Evolutionary conservation across 2,329 filamentous ascomycete species (phyloP), one percentile per base, ranked within the genome.

Genomic region (Penicillium vulpinum): DNA sequence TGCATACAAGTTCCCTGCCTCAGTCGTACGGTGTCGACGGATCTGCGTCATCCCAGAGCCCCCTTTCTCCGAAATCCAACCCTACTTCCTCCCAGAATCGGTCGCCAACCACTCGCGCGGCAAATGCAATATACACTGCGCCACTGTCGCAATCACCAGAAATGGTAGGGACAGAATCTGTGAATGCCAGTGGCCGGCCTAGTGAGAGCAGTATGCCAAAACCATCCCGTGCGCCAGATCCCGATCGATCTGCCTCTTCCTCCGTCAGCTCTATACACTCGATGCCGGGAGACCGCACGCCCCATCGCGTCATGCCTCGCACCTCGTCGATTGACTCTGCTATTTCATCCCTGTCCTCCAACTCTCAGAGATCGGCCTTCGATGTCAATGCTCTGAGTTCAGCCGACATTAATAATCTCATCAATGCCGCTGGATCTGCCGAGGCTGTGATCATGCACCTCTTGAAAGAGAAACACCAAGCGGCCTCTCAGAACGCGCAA

Each of bases 251-350:
- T 44, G 62, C 65, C 26, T 67, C 67, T n/a, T 70, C 71, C 31
- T 69, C 72, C 28, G 63, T 68, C 46, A 70, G 63, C 58, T 70
- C 70, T 46, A 58, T 70, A 38, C 64, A 68, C 45, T 72, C 67
- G 48, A 69, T 64, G 55, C 58, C 65, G 45, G 67, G 65, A 47
- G 68, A 72, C 47, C 70, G 68, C 49, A 51, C 65, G 50, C 65
- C 63, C n/a, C 69, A 73, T 51, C 72, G 73, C 51, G 61, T 62
- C 47, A 76, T 80, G 65, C 85, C 88, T 54, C 86, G 92, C 67
- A 96, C 89, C 54, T 89, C 90, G 4, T 97, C 93, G 11, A 93
- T 96, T 68, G 93, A 97, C 73, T 97, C 92, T 11, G 89, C 90
- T n/a, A 88, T 95, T 45, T 96, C 93, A 2, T 85, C 85, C 10